Conservation (phyloP, 2,329 filamentous ascomycete genomes). For the Endoconidiophora polonica region DNA sequence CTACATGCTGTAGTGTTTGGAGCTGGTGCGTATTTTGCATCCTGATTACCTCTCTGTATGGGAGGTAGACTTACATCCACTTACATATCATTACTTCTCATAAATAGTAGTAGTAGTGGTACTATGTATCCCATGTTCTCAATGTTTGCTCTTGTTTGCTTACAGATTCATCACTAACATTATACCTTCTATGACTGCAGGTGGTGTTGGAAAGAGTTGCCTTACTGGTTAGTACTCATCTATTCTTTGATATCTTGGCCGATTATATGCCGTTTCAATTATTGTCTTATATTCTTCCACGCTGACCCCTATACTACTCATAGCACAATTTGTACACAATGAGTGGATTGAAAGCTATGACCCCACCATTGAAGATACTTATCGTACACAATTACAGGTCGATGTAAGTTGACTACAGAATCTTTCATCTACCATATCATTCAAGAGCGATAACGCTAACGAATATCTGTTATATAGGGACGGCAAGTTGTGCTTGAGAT, state of each 20-base stretch:
- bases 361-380: conserved; percentile 64
- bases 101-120: too few species aligned
- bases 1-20: conserved; percentile 72
- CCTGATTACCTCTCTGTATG: neutral
- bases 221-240: conserved; percentile 50
- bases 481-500: conserved; percentile 83
- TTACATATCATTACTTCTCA: too few species aligned
- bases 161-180: too few species aligned
- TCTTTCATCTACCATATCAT: conserved; percentile 1
- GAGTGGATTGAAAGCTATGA: conserved; percentile 85
- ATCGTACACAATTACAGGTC: conserved; percentile 59
- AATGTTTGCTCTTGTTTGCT: too few species aligned
- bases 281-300: too few species aligned
- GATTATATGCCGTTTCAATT: too few species aligned
- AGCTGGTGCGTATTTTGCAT: conserved; percentile 39
- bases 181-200: conserved; percentile 24
- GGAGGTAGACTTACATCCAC: neutral
- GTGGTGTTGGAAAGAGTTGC: conserved; percentile 85
- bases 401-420: conserved; percentile 46
- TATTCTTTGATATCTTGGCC: too few species aligned
- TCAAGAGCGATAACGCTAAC: conserved; percentile 17
- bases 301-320: conserved; percentile 13
- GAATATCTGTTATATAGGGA: conserved; percentile 35
- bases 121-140: too few species aligned
- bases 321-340: conserved; percentile 85